Conservation (phyloP, 2,329 filamentous ascomycete species). For the Fusarium sp. region DNA sequence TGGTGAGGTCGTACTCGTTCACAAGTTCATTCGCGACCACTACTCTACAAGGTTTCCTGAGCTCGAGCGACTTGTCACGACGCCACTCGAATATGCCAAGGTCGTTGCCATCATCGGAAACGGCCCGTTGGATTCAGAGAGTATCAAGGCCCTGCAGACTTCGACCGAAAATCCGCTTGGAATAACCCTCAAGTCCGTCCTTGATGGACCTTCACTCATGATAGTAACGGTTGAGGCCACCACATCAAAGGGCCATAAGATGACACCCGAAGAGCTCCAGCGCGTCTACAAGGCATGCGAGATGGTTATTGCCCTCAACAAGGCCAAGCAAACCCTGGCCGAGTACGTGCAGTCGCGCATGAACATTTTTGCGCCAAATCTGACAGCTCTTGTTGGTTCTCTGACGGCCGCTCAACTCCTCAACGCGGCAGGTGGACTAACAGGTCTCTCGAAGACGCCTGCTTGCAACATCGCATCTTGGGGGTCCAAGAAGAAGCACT, state of each 20-base stretch:
- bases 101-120: conserved; percentile 94
- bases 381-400: conserved; percentile 90
- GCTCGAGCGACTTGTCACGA: conserved; percentile 88
- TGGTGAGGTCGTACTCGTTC: conserved; percentile 89
- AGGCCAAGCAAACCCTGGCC: conserved; percentile 85
- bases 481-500: conserved; percentile 87
- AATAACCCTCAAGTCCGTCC: conserved; percentile 78
- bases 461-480: conserved; percentile 92
- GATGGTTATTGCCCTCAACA: conserved; percentile 88
- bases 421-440: conserved; percentile 90
- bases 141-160: conserved; percentile 82
- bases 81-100: conserved; percentile 94
- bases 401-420: conserved; percentile 96
- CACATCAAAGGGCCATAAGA: conserved; percentile 82
- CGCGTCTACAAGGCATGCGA: conserved; percentile 82
- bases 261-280: conserved; percentile 80
- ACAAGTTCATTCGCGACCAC: conserved; percentile 96
- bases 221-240: conserved; percentile 95
- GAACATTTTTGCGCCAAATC: conserved; percentile 94
- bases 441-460: conserved; percentile 89
- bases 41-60: conserved; percentile 95
- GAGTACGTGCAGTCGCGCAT: conserved; percentile 98
- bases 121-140: conserved; percentile 83
- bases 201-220: conserved; percentile 93
- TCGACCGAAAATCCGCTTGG: conserved; percentile 83